Conservation (phyloP, 73 alveolate genomes). For the Tetrahymena elliotti region DNA sequence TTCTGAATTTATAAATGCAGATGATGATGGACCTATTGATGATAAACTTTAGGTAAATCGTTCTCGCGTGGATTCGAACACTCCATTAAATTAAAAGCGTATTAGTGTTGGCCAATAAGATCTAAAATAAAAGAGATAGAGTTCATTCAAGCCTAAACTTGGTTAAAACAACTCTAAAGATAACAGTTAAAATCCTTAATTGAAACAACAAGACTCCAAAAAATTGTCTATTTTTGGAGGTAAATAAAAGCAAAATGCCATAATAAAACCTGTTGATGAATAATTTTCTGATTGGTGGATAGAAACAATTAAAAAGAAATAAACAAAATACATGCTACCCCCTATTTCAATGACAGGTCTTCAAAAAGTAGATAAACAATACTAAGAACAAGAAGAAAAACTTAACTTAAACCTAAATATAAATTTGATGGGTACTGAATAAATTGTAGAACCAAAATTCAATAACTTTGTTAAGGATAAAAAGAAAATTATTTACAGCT, state of each 20-base stretch:
- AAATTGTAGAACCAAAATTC: background rate
- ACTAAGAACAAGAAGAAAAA: conserved; percentile 10
- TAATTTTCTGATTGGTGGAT: background rate
- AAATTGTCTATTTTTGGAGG: background rate
- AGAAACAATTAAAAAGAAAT: background rate
- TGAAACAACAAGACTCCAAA: background rate
- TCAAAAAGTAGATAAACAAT: conserved; percentile 7
- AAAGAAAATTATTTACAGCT: background rate
- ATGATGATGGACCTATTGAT: background rate
- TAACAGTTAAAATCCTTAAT: background rate
- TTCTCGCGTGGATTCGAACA: background rate
- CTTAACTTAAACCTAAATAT: background rate
- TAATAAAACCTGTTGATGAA: background rate
- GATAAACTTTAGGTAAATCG: background rate
- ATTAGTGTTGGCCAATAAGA: background rate
- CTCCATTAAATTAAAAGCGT: background rate
- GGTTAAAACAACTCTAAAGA: background rate
- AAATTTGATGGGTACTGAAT: background rate
- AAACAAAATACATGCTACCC: conserved; percentile 8
- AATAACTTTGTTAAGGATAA: background rate
- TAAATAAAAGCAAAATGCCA: background rate
- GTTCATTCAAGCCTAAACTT: background rate
- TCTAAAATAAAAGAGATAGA: background rate
- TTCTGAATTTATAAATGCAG: background rate
- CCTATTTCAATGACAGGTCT: conserved; percentile 31